A percentile compares a stretch with the other conserved stretches of the same genome.
These are phyloP conservation scores for Aspergillus funiculosus DNA, from an alignment of 495 filamentous ascomycete species.

Conservation along the genomic window DNA sequence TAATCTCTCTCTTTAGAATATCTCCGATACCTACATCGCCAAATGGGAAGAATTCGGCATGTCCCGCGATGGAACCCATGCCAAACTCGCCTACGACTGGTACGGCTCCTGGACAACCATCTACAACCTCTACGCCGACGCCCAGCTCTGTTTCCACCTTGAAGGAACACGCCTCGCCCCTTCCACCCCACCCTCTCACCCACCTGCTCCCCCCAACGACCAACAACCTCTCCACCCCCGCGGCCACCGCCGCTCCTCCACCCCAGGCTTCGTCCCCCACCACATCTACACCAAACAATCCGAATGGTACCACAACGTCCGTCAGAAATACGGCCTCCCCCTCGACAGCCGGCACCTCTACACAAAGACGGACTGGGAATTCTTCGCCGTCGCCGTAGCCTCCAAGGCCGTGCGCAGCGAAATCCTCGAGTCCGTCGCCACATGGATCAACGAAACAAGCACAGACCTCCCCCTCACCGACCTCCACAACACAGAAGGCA, in stretches of 20 bases:
- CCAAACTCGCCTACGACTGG: conserved; percentile 91
- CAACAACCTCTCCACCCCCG: conserved; percentile 42
- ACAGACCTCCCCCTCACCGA: conserved; percentile 78
- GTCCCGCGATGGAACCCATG: conserved; percentile 74
- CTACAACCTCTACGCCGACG: conserved; percentile 85
- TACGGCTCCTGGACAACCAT: conserved; percentile 93
- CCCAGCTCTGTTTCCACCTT: conserved; percentile 75
- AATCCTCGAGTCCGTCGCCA: conserved; percentile 71
- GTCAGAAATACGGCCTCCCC: conserved; percentile 74
- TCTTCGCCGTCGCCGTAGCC: conserved; percentile 79
- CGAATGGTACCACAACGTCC: conserved; percentile 80
- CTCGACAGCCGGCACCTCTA: conserved; percentile 84
- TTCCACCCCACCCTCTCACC: no score
- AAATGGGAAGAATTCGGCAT: conserved; percentile 81
- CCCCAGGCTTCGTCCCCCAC: conserved; percentile 56
- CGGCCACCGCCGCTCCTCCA: conserved; percentile 13
- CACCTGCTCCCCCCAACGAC: neutral
- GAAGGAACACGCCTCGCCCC: conserved; percentile 31
- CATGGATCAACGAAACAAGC: conserved; percentile 80
- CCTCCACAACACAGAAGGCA: conserved; percentile 71
- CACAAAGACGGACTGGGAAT: conserved; percentile 91
- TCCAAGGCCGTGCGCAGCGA: conserved; percentile 57
- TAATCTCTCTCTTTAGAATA: no score
- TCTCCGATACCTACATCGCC: conserved; percentile 69
- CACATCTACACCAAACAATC: conserved; percentile 77